These are phyloP conservation scores for Lasiosphaeria hispida DNA, from an alignment of 495 filamentous ascomycete genomes.

Conservation along the genomic window DNA sequence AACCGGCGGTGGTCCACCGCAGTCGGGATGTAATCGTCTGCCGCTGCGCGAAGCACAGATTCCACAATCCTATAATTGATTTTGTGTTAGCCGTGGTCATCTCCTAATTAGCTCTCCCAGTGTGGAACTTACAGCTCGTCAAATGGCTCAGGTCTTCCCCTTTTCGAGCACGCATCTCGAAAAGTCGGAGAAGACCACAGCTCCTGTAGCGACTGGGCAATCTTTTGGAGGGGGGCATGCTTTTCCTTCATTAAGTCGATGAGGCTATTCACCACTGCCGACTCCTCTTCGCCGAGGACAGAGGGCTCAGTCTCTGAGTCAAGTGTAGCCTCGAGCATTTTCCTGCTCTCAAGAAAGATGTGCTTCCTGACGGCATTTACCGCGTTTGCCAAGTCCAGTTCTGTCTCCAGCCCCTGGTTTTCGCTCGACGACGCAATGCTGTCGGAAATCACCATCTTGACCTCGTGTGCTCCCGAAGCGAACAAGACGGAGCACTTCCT, in stretches of 20 bases:
- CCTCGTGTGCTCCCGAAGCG: not conserved
- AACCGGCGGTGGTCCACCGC: conserved; percentile 14
- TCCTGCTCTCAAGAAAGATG: too few relatives aligned
- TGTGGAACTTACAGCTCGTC: not conserved
- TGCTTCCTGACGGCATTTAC: too few relatives aligned
- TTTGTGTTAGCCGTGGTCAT: not conserved
- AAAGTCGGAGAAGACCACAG: not conserved
- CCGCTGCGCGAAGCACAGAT: conserved; percentile 3
- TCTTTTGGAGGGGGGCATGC: not conserved
- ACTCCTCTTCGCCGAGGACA: not conserved
- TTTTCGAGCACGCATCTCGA: not conserved
- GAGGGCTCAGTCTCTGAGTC: not conserved
- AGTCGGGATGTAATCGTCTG: conserved; percentile 9
- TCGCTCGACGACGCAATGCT: not conserved
- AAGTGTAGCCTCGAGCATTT: not conserved
- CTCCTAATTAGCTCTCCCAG: not conserved
- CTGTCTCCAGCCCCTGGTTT: not conserved
- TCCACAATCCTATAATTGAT: conserved; percentile 4
- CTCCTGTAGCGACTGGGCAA: not conserved
- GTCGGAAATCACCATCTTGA: conserved; percentile 7
- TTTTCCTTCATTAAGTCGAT: not conserved
- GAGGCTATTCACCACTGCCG: not conserved
- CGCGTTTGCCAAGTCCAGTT: too few relatives aligned
- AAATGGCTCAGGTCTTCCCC: not conserved
- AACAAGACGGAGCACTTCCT: not conserved